These are phyloP conservation scores for Teratosphaeria gauchensis DNA, from an alignment of 2,329 filamentous ascomycete species.

Conservation along the genomic window DNA sequence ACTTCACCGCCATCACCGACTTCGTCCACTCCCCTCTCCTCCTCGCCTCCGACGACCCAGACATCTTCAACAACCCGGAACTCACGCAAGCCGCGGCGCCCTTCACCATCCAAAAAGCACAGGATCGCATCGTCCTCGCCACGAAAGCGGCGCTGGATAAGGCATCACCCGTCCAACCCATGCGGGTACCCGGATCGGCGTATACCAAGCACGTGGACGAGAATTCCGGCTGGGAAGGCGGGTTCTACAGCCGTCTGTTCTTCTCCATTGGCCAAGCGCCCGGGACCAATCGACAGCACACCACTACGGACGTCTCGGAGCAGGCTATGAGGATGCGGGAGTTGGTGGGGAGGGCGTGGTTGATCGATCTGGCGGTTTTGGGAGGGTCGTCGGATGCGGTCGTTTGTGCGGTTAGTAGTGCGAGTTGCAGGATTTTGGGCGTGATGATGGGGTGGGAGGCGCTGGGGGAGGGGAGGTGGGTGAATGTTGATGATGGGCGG, in stretches of 20 bases:
- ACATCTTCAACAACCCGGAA: slow-evolving; percentile 58
- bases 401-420: slow-evolving; percentile 65
- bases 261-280: slow-evolving; percentile 56
- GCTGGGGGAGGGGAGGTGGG: slow-evolving; percentile 54
- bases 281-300: background rate
- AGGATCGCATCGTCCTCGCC: slow-evolving; percentile 67
- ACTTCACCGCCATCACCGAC: slow-evolving; percentile 63
- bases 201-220: slow-evolving; percentile 64
- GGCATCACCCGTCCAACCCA: slow-evolving; percentile 15
- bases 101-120: slow-evolving; percentile 44
- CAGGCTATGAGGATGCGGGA: slow-evolving; percentile 58
- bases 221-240: slow-evolving; percentile 76
- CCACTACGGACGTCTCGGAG: background rate
- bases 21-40: slow-evolving; percentile 55
- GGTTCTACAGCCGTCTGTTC: slow-evolving; percentile 74
- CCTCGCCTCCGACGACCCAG: slow-evolving; percentile 72
- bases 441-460: slow-evolving; percentile 83
- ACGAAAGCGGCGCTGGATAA: slow-evolving; percentile 47
- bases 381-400: slow-evolving; percentile 55
- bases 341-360: slow-evolving; percentile 68
- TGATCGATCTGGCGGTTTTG: slow-evolving; percentile 70
- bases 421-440: slow-evolving; percentile 59
- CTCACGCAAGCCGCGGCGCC: slow-evolving; percentile 37
- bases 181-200: slow-evolving; percentile 35
- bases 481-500: slow-evolving; percentile 64